These are phyloP conservation scores for Ophiocordyceps unilateralis DNA, from an alignment of 2,329 filamentous ascomycete genomes.

Conservation along the genomic window DNA sequence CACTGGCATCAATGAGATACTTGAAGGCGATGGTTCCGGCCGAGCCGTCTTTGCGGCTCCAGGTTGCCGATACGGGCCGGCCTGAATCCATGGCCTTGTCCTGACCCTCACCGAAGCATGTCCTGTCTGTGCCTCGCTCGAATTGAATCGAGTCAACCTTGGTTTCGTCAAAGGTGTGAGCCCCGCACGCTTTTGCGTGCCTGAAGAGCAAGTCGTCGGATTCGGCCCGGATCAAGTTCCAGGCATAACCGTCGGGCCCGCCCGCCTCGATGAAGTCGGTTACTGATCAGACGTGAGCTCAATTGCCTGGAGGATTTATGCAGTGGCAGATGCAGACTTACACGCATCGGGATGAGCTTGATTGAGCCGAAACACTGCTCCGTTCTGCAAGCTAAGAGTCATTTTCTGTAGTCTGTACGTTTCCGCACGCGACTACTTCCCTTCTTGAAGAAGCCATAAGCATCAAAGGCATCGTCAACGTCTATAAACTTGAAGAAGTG, in stretches of 20 bases:
- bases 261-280: slow-evolving; percentile 23
- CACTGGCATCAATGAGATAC: slow-evolving; percentile 30
- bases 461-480: slow-evolving; percentile 19
- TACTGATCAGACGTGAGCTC: slow-evolving; percentile 8
- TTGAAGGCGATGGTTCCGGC: slow-evolving; percentile 24
- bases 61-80: slow-evolving; percentile 18
- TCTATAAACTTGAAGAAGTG: slow-evolving; percentile 27
- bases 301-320: neutral
- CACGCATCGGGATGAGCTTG: slow-evolving; percentile 13
- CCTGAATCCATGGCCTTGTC: slow-evolving; percentile 6
- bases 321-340: slow-evolving; percentile 6
- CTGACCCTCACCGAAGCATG: too few species aligned
- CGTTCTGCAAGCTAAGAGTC: slow-evolving; percentile 5
- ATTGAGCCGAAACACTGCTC: slow-evolving; percentile 22
- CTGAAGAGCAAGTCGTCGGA: slow-evolving; percentile 22
- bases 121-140: neutral
- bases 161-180: slow-evolving; percentile 21
- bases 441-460: slow-evolving; percentile 23
- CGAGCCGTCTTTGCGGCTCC: slow-evolving; percentile 13
- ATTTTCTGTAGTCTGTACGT: neutral
- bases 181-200: slow-evolving; percentile 22
- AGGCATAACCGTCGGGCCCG: slow-evolving; percentile 21
- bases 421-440: slow-evolving; percentile 4
- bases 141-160: slow-evolving; percentile 17
- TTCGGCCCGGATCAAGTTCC: slow-evolving; percentile 30